Base-by-base conservation (phyloP, 805 yeast genomes). In the Vanderwaltozyma tropicalis region DNA sequence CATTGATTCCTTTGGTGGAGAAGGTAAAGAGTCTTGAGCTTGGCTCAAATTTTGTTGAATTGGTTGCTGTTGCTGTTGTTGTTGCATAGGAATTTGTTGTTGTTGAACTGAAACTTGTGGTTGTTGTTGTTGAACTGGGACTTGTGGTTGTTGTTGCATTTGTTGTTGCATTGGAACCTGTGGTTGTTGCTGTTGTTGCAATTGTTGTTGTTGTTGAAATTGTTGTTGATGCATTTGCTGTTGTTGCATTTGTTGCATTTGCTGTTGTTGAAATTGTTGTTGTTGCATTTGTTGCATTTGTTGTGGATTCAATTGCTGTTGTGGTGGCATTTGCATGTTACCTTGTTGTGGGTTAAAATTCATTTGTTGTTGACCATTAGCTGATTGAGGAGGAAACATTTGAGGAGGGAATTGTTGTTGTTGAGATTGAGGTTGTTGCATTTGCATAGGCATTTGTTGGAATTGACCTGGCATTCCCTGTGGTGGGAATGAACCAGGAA, bases 141-240 rank as follows among this genome's bases (percentile, higher is more conserved):
- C 33, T 15, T 28, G 33, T n/a, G 47, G 47, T 10, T 40, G 49
- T 18, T 33, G 48, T 29, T 30, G 46, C 37, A 35, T 46, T 35
- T 42, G 56, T 42, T 43, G 35, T 24, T 24, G 13, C 21, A 19
- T 17, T 6, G 7, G 33, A 11, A 9, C 26, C 17, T 20, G 26
- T 28, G 15, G 39, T 16, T 16, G 31, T 20, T 35, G 38, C 5
- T 25, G 49, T 32, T 31, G 46, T 38, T 36, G 48, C 34, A 41
- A 54, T 42, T 42, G 37, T 27, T 41, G 27, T 32, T 43, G 35
- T 35, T 41, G 56, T 22, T 41, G 56, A 24, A 39, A 49, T 32
- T 35, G 50, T 27, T 41, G 55, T 12, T 33, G 32, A 19, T 12
- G 27, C 28, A 22, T 35, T 9, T 28, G 42, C 45, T 40, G 45